Evolutionary conservation across 306 rosid genomes (phyloP), one percentile per base, ranked within the genome.

Genomic region (Potentilla sterilis): DNA sequence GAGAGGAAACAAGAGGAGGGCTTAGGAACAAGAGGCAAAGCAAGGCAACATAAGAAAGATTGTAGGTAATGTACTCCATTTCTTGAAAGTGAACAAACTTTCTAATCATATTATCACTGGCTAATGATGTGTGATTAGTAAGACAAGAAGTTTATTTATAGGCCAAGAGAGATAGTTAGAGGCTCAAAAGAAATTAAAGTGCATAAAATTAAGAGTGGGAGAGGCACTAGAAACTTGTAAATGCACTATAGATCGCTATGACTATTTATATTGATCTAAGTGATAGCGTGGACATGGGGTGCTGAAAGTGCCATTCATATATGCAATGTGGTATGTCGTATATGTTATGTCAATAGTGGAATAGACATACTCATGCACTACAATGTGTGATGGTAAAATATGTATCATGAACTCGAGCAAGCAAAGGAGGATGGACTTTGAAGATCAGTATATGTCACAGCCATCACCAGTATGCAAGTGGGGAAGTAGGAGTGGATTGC

Each of bases 191-290:
- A 5, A 37, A 37, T 2, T 37, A 68, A 40, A 66, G 35, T n/a
- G 51, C 73, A 35, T 43, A 74, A 67, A 65, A 70, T 58, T 67
- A 78, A 18, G 78, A 85, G 96, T 88, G 92, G 87, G 43, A 70
- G 61, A 80, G 84, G 86, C 92, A 89, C 93, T 72, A 78, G 76
- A 14, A 70, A 85, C 89, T 89, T 24, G 88, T 70, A 76, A 70
- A 44, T 83, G 89, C 85, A 77, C 79, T 78, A 9, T 4, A 54
- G 22, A 54, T 19, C 24, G 59, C 7, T 15, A 19, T 19, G 22
- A n/a, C 59, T 54, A 54, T n/a, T 6, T 18, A 54, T 54, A 54
- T 6, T 15, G 18, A 48, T 48, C 54, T 1, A 28, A 83, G 93
- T 84, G 92, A 83, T 49, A 12, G 64, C 22, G 22, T 16, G 22